Conservation (phyloP, 352 stramenopile genomes). For the Globisporangium cylindrosporum region DNA sequence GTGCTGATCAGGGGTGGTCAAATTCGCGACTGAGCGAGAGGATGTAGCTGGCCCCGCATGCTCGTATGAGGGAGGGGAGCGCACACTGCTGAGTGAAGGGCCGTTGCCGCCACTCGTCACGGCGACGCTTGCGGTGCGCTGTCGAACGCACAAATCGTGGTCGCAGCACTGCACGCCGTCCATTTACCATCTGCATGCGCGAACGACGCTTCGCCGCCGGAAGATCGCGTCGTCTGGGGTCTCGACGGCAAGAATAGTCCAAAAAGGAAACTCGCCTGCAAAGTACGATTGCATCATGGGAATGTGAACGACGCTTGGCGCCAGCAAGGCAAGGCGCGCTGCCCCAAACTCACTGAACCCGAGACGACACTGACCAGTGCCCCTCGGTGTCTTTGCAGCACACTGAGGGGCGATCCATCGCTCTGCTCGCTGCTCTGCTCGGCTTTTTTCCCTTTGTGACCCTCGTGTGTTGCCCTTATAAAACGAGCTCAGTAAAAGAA, state of each 20-base stretch:
- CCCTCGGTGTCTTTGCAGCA: no score
- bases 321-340: no score
- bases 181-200: not conserved
- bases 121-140: not conserved
- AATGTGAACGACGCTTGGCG: no score
- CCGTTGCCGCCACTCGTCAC: not conserved
- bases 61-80: not conserved
- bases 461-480: no score
- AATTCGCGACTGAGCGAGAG: not conserved
- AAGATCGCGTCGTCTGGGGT: constrained; percentile 3
- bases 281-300: not conserved
- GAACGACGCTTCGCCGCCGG: not conserved
- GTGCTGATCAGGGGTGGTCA: not conserved
- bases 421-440: no score
- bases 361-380: no score
- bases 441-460: no score
- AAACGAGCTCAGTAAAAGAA: no score
- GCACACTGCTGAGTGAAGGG: not conserved
- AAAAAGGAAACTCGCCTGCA: no score
- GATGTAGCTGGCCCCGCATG: not conserved
- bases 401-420: no score
- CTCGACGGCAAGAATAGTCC: not conserved
- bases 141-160: not conserved
- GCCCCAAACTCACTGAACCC: no score
- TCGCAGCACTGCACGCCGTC: not conserved